These are phyloP conservation scores for Fraxinus albicans DNA, from an alignment of 305 asterid species.

Conservation along the genomic window DNA sequence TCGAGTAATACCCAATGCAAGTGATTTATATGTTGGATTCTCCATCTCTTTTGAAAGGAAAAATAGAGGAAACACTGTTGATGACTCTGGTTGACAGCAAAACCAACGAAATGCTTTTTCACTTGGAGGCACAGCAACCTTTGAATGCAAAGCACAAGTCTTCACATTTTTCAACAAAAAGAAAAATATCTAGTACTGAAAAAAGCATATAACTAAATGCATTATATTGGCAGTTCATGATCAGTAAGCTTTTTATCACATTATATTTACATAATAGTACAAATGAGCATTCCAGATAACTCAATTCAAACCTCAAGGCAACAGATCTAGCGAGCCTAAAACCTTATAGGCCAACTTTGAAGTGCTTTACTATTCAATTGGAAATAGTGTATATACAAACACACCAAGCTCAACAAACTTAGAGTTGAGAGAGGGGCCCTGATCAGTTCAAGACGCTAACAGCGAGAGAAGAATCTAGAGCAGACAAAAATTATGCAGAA, in stretches of 20 bases:
- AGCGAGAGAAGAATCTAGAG: neutral
- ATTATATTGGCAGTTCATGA: slow-evolving; percentile 8
- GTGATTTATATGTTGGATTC: slow-evolving; percentile 55
- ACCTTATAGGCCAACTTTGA: slow-evolving; percentile 4
- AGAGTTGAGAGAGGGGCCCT: neutral
- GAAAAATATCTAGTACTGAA: slow-evolving; percentile 4
- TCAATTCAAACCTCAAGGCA: slow-evolving; percentile 6
- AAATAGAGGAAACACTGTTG: slow-evolving; percentile 65
- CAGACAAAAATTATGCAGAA: neutral
- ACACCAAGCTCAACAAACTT: neutral
- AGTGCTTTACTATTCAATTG: neutral
- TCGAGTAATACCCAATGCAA: slow-evolving; percentile 68
- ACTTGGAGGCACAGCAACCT: slow-evolving; percentile 98
- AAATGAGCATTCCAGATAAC: slow-evolving; percentile 2
- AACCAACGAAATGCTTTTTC: slow-evolving; percentile 88
- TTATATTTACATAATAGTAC: neutral
- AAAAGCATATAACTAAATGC: neutral
- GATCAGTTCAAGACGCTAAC: neutral
- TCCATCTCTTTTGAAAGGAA: slow-evolving; percentile 71
- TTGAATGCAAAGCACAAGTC: slow-evolving; percentile 23
- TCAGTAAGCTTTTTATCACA: neutral
- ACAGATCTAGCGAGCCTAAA: slow-evolving; percentile 1
- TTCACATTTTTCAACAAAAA: slow-evolving; percentile 11
- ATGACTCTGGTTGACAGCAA: slow-evolving; percentile 75
- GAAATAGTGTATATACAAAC: neutral